Evolutionary conservation across 495 filamentous ascomycete species (phyloP), one percentile per base, ranked within the genome.

Genomic region (Podospora anserina): DNA sequence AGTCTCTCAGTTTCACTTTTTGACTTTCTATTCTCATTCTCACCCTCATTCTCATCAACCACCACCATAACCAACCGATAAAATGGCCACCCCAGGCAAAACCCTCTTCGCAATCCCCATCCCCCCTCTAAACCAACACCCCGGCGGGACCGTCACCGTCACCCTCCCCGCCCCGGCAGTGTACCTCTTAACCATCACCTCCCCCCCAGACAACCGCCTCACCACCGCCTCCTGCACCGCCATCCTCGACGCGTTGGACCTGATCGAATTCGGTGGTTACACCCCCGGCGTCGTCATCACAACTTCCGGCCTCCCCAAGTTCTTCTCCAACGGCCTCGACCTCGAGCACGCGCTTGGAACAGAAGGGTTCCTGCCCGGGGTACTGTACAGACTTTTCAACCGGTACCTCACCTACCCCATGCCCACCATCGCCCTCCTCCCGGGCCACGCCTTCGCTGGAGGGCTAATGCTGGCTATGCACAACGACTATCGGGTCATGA

Each of bases 241-340:
- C 39, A 71, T 93, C 23, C 72, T 90, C 34, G 81, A 88, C 18
- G 88, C 91, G 3, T 87, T 94, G 67, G 90, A 93, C 74, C 85
- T 89, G 32, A 77, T 94, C 69, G 90, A 93, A 70, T 85, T 88
- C 63, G 82, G 83, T 19, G 79, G 84, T 11, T 85, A 88, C 68
- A 83, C 85, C 0, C 86, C 85, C 34, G 91, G 91, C 59, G 91
- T 93, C 0, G 79, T 92, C 3, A 77, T 94, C 30, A 93, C 91
- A 1, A 94, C 91, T 5, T 88, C 85, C 60, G 85, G 83, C 30
- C 90, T 93, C 58, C 72, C 81, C 61, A 94, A 94, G 74, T 94
- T 94, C 82, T 94, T 91, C 79, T 89, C 86, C 77, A 93, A 93
- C 78, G 91, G 91, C 0, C 82, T 94, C 9, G 90, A 94, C 75